Evolutionary conservation across 805 yeast species (phyloP).

Genomic region (Teunomyces atbi): DNA sequence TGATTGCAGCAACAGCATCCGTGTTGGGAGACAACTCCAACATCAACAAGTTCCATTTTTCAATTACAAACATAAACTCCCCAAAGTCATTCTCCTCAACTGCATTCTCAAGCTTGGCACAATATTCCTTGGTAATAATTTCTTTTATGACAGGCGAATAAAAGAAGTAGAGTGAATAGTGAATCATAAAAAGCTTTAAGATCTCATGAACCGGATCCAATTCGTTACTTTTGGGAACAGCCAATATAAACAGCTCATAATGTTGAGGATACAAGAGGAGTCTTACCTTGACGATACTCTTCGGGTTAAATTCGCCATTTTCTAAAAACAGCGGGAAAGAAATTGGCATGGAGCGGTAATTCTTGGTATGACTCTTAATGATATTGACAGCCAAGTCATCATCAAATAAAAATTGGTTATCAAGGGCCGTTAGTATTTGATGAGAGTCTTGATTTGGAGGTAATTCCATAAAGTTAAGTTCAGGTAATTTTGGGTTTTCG

Average conservation of each 20-base stretch:
- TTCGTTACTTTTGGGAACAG: conserved; percentile 52
- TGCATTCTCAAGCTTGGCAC: conserved; percentile 28
- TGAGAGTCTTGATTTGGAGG: not conserved
- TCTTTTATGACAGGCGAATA: conserved; percentile 31
- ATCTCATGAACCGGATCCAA: conserved; percentile 65
- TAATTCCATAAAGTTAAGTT: conserved; percentile 7
- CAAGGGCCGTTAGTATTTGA: conserved; percentile 16
- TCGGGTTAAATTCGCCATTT: conserved; percentile 9
- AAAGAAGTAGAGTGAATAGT: conserved; percentile 39
- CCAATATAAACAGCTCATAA: conserved; percentile 48
- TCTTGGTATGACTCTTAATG: conserved; percentile 24
- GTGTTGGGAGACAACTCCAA: conserved; percentile 33
- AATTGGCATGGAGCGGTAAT: conserved; percentile 33
- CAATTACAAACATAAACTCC: conserved; percentile 36
- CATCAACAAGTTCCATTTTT: conserved; percentile 43
- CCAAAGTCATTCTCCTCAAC: conserved; percentile 33
- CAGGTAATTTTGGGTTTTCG: conserved; percentile 17
- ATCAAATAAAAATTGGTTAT: conserved; percentile 19
- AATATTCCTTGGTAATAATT: conserved; percentile 34
- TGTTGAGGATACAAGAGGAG: conserved; percentile 43
- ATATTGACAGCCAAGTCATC: conserved; percentile 33
- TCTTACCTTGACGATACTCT: conserved; percentile 26
- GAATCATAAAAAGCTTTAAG: conserved; percentile 36
- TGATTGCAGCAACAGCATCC: not conserved
- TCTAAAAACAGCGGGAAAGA: conserved; percentile 31